These are phyloP conservation scores for Metschnikowia lochheadii DNA, from an alignment of 805 yeast genomes.

Conservation along the genomic window DNA sequence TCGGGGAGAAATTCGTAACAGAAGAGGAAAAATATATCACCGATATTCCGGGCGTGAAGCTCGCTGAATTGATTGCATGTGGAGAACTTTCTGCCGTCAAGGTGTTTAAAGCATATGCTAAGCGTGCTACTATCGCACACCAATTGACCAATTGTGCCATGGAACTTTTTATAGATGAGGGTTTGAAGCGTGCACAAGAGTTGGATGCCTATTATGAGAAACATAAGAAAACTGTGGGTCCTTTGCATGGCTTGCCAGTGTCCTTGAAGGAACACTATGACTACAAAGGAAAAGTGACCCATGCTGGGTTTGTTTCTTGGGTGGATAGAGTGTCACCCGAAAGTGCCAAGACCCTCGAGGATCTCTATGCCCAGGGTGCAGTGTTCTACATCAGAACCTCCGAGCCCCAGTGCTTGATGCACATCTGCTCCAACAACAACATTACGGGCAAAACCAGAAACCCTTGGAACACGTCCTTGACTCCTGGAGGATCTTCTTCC, in stretches of 20 bases:
- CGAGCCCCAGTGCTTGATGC: slow-evolving; percentile 19
- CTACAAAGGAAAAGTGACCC: slow-evolving; percentile 15
- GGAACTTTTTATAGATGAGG: slow-evolving; percentile 20
- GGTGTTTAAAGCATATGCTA: slow-evolving; percentile 15
- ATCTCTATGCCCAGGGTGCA: slow-evolving; percentile 15
- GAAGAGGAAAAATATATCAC: slow-evolving; percentile 12
- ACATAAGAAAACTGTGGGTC: slow-evolving; percentile 14
- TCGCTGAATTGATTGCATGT: slow-evolving; percentile 13
- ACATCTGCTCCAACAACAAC: slow-evolving; percentile 17
- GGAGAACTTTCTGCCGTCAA: slow-evolving; percentile 14
- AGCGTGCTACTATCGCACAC: slow-evolving; percentile 18
- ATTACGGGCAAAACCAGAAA: slow-evolving; percentile 17
- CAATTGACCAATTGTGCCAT: slow-evolving; percentile 20
- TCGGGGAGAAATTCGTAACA: slow-evolving; percentile 9
- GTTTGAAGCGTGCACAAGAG: slow-evolving; percentile 16
- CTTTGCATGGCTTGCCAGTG: slow-evolving; percentile 18
- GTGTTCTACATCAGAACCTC: slow-evolving; percentile 18
- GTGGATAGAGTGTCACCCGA: slow-evolving; percentile 12
- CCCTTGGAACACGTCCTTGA: slow-evolving; percentile 17
- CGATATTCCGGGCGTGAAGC: slow-evolving; percentile 10
- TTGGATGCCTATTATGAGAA: slow-evolving; percentile 12
- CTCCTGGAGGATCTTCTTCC: slow-evolving; percentile 18
- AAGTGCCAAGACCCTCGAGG: slow-evolving; percentile 8
- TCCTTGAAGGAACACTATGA: slow-evolving; percentile 18
- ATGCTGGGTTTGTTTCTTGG: slow-evolving; percentile 15